These are phyloP conservation scores for Sonneratia alba DNA, from an alignment of 345 rosid species.

Conservation along the genomic window DNA sequence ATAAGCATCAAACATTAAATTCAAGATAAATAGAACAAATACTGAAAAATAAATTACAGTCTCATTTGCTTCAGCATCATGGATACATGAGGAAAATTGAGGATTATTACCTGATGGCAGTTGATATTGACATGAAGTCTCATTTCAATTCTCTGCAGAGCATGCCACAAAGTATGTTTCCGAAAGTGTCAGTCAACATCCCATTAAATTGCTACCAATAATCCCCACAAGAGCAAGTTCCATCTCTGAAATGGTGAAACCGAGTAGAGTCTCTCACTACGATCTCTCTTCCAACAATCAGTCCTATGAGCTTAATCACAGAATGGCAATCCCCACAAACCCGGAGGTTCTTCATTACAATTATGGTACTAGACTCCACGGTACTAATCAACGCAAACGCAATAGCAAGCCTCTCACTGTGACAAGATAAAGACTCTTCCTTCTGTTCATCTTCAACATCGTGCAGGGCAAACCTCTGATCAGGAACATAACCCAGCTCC, in stretches of 20 bases:
- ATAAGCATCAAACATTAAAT: not conserved
- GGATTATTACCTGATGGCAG: not conserved
- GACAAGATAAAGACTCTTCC: slow-evolving; percentile 50
- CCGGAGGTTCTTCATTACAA: slow-evolving; percentile 69
- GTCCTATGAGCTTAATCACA: slow-evolving; percentile 41
- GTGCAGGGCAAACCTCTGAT: slow-evolving; percentile 43
- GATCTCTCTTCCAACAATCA: slow-evolving; percentile 35
- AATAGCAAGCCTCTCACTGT: slow-evolving; percentile 64
- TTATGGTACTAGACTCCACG: slow-evolving; percentile 34
- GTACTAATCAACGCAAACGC: slow-evolving; percentile 43
- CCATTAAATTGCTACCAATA: slow-evolving; percentile 1
- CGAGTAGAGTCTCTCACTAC: slow-evolving; percentile 45
- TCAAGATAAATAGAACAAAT: not conserved
- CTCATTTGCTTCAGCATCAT: too few species aligned
- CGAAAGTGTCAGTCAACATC: not conserved
- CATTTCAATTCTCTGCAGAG: too few species aligned
- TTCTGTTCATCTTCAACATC: slow-evolving; percentile 68
- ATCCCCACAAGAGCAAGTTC: slow-evolving; percentile 9
- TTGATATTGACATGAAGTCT: too few species aligned
- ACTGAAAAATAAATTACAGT: too few species aligned
- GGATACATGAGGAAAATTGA: too few species aligned
- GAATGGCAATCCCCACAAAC: slow-evolving; percentile 66
- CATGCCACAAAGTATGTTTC: not conserved
- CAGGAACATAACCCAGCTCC: slow-evolving; percentile 51
- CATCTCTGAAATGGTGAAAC: slow-evolving; percentile 18